Base-by-base conservation (phyloP, 768 basidiomycete genomes). In the Scleroderma bovista region DNA sequence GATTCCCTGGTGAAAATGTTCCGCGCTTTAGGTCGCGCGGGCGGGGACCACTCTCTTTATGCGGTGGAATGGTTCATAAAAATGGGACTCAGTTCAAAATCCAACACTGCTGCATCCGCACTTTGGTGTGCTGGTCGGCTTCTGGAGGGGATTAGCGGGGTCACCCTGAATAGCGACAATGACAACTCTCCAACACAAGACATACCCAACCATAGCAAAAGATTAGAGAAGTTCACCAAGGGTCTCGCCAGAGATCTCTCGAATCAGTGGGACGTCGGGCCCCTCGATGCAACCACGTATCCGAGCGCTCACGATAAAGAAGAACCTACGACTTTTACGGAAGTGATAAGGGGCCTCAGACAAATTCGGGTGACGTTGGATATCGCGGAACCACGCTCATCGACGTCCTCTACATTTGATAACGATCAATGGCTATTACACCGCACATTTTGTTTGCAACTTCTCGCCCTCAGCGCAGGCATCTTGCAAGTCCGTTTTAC, bases 101-200 rank as follows among this genome's bases (percentile, higher is more conserved):
- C 71, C 10, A 64, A 58, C 10, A 69, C 70, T 22, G 77, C 81
- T 16, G 79, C 83, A 1, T 76, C 86, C 0, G 92, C 92, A 3
- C 70, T 94, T 20, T 97, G 93, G 93, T 87, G 89, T 55, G 85
- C 88, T 2, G 78, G 79, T 51, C 76, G 81, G 24, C 62, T 97
- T 0, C 61, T 97, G 51, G 84, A 89, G 57, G 94, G 95, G 2
- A 69, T 85, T 8, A 73, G 78, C 0, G 69, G 72, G 2, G 59
- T 83, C 8, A 72, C 69, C 16, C 65, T 86, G 9, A 66, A 67
- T 20, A 64, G 43, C 22, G 56, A 55, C 23, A 50, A 42, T 22
- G 56, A 55, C 20, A 50, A 54, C 10, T 58, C 50, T 17, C 19
- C n/a, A 1, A 40, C 48, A 7, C 46, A 33, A 22, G 16, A 19